These are phyloP conservation scores for Aspergillus pseudoglaucus DNA, from an alignment of 2,329 filamentous ascomycete species.

Conservation along the genomic window DNA sequence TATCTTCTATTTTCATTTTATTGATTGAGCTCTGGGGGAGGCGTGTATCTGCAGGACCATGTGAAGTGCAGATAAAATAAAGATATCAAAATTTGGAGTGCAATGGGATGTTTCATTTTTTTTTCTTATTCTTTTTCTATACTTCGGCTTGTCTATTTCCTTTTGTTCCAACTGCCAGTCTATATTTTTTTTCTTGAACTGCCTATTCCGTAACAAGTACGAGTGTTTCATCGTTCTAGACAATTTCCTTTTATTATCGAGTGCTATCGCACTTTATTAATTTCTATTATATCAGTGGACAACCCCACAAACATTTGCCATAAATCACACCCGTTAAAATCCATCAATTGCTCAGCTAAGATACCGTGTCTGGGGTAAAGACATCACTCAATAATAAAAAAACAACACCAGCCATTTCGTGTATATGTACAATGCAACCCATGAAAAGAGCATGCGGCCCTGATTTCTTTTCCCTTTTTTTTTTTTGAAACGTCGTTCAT, in stretches of 20 bases:
- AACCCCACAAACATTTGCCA: too few relatives aligned
- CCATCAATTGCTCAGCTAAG: too few relatives aligned
- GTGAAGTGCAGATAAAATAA: slow-evolving; percentile 12
- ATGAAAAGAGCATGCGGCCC: not conserved
- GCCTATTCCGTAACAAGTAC: not conserved
- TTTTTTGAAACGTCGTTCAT: not conserved
- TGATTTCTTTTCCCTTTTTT: slow-evolving; percentile 1
- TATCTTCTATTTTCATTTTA: slow-evolving; percentile 9
- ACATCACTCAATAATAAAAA: slow-evolving; percentile 2
- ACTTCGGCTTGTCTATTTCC: slow-evolving; percentile 8
- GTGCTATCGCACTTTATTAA: too few relatives aligned
- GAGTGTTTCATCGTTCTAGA: too few relatives aligned
- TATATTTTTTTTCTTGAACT: slow-evolving; percentile 8
- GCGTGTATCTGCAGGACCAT: slow-evolving; percentile 3
- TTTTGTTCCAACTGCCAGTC: slow-evolving; percentile 11
- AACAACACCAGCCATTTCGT: slow-evolving; percentile 7
- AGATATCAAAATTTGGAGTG: slow-evolving; percentile 15
- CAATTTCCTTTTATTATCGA: too few relatives aligned
- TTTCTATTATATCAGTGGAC: too few relatives aligned
- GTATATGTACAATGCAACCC: slow-evolving; percentile 6
- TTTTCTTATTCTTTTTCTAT: too few relatives aligned
- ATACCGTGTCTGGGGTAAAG: too few relatives aligned
- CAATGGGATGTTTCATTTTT: slow-evolving; percentile 4
- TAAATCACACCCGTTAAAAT: too few relatives aligned
- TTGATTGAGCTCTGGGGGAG: too few relatives aligned